These are phyloP conservation scores for Aureobasidium sp. DNA, from an alignment of 2,329 filamentous ascomycete species.

Conservation along the genomic window DNA sequence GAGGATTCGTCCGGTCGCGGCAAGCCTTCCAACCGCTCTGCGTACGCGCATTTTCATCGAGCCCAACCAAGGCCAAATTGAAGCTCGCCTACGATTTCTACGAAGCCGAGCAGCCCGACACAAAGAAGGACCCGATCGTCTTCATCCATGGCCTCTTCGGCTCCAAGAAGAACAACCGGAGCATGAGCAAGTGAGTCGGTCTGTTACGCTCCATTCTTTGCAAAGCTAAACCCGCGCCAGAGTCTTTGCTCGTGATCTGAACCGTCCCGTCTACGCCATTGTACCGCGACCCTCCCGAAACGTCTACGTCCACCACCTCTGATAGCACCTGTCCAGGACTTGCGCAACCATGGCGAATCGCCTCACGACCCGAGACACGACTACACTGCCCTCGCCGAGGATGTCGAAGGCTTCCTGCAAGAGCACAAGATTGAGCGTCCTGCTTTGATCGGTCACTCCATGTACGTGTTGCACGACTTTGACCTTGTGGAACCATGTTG, in stretches of 20 bases:
- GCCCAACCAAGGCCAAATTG: conserved; percentile 14
- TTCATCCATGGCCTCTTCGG: conserved; percentile 92
- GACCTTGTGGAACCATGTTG: neutral
- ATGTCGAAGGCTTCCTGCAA: conserved; percentile 69
- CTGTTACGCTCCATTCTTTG: neutral
- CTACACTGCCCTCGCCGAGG: conserved; percentile 72
- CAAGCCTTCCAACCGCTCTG: neutral
- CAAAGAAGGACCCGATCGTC: conserved; percentile 55
- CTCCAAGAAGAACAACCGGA: conserved; percentile 89
- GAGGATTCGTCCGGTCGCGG: conserved; percentile 2
- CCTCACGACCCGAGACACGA: conserved; percentile 69
- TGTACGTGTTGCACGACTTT: conserved; percentile 43
- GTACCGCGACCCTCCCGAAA: conserved; percentile 33
- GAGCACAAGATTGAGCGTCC: conserved; percentile 60
- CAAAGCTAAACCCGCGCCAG: conserved; percentile 36
- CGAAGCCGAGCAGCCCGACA: conserved; percentile 34
- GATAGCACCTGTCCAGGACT: conserved; percentile 48
- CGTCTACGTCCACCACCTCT: neutral
- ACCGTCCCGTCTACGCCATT: conserved; percentile 71
- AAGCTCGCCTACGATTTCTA: conserved; percentile 58
- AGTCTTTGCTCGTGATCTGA: conserved; percentile 69
- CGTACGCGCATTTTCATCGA: conserved; percentile 2
- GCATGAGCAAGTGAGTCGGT: conserved; percentile 76
- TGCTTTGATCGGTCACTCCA: conserved; percentile 86
- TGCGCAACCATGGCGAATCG: conserved; percentile 88